phyloP scores from a whole-genome alignment of 73 alveolate genomes.

The Uronychia setigera region DNA sequence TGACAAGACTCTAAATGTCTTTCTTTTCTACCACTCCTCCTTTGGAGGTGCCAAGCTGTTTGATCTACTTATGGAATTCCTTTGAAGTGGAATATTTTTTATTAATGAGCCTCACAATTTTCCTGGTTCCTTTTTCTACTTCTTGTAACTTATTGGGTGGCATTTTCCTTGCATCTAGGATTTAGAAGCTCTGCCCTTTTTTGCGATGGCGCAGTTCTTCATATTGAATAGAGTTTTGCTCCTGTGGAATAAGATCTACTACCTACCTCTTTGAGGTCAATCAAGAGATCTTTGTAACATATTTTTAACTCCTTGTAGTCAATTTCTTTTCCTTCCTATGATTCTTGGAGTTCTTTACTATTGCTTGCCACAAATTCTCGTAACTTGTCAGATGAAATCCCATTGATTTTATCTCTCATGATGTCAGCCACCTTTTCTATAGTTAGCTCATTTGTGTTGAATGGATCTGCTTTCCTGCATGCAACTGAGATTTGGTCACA shows the following conservation, averaged over 20 bases:
- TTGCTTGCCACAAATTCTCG: neutral
- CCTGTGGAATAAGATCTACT: neutral
- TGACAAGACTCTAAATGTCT: neutral
- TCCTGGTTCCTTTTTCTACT: neutral
- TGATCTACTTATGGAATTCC: neutral
- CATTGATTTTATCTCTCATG: neutral
- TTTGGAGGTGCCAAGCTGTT: neutral
- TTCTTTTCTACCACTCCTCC: neutral
- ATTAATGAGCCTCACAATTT: neutral
- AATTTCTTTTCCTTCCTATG: neutral
- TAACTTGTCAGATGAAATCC: neutral
- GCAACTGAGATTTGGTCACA: neutral
- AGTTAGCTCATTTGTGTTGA: neutral
- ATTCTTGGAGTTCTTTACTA: neutral
- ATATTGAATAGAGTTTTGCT: neutral
- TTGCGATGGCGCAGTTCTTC: neutral
- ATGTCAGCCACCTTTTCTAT: neutral
- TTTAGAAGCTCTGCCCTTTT: neutral
- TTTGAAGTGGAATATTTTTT: neutral
- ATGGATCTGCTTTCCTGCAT: neutral
- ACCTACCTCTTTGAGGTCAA: neutral
- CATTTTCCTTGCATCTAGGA: neutral
- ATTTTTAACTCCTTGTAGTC: neutral
- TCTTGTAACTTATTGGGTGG: neutral
- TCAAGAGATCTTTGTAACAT: neutral